phyloP scores from a whole-genome alignment of 345 rosid genomes.

The Gossypium stocksii region DNA sequence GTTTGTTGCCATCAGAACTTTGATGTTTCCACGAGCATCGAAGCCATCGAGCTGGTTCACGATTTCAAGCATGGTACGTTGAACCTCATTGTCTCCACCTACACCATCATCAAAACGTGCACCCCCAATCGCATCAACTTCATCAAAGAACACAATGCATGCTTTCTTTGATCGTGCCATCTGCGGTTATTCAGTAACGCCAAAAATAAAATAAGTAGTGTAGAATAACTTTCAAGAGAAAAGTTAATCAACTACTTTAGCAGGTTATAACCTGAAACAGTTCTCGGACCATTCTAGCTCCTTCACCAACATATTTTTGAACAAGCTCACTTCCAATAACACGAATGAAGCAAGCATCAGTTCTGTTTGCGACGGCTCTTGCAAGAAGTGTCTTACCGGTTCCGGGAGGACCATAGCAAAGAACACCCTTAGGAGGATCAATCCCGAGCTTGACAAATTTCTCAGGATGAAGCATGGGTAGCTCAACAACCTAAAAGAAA shows the following conservation, averaged over 20 bases:
- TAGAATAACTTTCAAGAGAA: not conserved
- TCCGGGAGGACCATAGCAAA: conserved; percentile 76
- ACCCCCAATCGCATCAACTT: conserved; percentile 88
- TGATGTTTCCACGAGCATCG: conserved; percentile 63
- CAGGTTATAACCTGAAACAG: conserved; percentile 66
- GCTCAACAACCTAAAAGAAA: conserved; percentile 15
- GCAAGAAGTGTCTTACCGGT: conserved; percentile 15
- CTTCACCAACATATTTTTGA: conserved; percentile 97
- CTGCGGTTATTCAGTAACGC: conserved; percentile 20
- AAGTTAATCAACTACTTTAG: not conserved
- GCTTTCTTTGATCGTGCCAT: conserved; percentile 91
- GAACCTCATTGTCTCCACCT: conserved; percentile 86
- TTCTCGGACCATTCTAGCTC: conserved; percentile 53
- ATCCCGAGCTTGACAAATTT: conserved; percentile 98
- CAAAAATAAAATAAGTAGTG: not conserved
- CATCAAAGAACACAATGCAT: conserved; percentile 82
- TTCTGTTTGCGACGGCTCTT: conserved; percentile 97
- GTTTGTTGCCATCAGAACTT: conserved; percentile 92
- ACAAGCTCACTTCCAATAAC: conserved; percentile 40
- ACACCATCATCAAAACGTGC: conserved; percentile 88
- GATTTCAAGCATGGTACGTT: conserved; percentile 81
- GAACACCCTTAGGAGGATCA: conserved; percentile 98
- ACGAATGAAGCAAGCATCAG: conserved; percentile 36
- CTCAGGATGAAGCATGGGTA: conserved; percentile 30
- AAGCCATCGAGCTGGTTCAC: conserved; percentile 85